phyloP scores from a whole-genome alignment of 2,329 filamentous ascomycete species.

The Ceratocystis destructans region DNA sequence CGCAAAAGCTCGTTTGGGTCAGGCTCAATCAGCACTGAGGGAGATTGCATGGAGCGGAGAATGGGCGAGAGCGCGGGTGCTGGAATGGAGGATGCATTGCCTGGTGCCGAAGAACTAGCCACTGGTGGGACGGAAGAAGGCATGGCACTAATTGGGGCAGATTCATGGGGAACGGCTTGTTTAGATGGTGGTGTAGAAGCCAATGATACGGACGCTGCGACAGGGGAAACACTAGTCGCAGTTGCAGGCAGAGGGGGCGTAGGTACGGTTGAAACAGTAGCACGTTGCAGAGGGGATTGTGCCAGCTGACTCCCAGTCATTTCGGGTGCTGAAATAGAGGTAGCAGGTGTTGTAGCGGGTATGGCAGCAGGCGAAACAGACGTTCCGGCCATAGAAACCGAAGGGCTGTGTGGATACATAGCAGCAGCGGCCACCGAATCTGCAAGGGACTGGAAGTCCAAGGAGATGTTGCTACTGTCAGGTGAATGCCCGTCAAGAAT shows the following conservation, averaged over 20 bases:
- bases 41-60: slow-evolving; percentile 35
- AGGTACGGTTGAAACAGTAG: slow-evolving; percentile 23
- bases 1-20: slow-evolving; percentile 66
- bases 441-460: slow-evolving; percentile 2
- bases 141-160: slow-evolving; percentile 17
- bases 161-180: slow-evolving; percentile 20
- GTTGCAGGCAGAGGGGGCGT: slow-evolving; percentile 2
- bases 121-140: slow-evolving; percentile 1
- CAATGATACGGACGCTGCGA: slow-evolving; percentile 20
- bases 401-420: slow-evolving; percentile 17
- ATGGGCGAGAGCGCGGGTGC: slow-evolving; percentile 36
- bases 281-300: not conserved
- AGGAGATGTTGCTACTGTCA: slow-evolving; percentile 23
- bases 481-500: slow-evolving; percentile 40
- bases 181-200: slow-evolving; percentile 21
- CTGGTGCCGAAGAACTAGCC: slow-evolving; percentile 18
- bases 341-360: slow-evolving; percentile 21
- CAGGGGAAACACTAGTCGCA: slow-evolving; percentile 14
- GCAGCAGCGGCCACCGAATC: not conserved
- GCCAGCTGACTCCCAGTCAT: not conserved
- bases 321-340: not conserved
- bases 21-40: slow-evolving; percentile 49
- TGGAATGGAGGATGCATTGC: slow-evolving; percentile 21
- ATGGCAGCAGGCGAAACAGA: slow-evolving; percentile 24
- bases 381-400: slow-evolving; percentile 20